These are phyloP conservation scores for Daldinia vernicosa DNA, from an alignment of 495 filamentous ascomycete species.

Conservation along the genomic window DNA sequence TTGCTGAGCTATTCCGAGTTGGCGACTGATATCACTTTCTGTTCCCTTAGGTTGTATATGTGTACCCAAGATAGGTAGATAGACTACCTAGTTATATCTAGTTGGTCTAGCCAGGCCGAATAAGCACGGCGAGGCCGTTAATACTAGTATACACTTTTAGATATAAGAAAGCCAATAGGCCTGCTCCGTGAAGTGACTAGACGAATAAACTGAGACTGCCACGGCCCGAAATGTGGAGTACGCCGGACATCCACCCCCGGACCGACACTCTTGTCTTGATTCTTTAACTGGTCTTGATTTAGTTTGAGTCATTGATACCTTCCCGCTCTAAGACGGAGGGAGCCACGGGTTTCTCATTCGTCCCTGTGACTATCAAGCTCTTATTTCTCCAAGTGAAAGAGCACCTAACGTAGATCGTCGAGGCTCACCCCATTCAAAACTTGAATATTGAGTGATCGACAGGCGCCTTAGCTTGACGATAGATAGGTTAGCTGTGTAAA, in stretches of 20 bases:
- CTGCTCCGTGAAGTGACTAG: background rate
- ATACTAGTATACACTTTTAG: background rate
- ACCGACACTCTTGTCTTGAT: conserved; percentile 1
- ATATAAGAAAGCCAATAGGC: background rate
- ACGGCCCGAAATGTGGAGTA: background rate
- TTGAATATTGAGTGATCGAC: conserved; percentile 4
- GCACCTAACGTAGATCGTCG: background rate
- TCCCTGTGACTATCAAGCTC: background rate
- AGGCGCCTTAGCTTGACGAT: background rate
- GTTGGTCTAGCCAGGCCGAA: background rate
- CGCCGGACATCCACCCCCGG: background rate
- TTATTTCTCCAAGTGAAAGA: background rate
- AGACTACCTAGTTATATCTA: background rate
- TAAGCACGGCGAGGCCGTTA: background rate
- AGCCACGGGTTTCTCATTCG: background rate
- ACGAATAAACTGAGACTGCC: background rate
- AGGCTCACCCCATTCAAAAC: background rate
- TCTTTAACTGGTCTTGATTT: background rate
- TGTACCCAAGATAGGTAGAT: too few relatives aligned
- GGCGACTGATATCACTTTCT: background rate
- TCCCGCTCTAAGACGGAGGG: background rate
- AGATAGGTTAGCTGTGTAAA: background rate
- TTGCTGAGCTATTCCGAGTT: background rate
- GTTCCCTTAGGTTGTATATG: background rate
- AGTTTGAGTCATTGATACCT: conserved; percentile 12